Base-by-base conservation (phyloP, 208 protist genomes). In the Leishmania gerbilli region DNA sequence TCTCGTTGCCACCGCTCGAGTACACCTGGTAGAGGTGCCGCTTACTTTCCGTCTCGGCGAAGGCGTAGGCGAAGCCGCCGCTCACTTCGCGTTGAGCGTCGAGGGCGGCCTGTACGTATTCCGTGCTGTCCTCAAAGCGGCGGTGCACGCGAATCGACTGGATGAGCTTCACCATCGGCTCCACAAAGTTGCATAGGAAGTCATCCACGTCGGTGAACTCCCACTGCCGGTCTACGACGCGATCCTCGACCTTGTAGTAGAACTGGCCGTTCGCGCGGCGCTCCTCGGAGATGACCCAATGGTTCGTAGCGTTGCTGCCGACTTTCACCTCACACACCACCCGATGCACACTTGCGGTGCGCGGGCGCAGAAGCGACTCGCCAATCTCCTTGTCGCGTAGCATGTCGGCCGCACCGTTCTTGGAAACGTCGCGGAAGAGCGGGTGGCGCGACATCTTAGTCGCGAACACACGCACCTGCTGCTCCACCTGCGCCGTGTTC, bases 151-250 rank as follows among this genome's bases (percentile, higher is more conserved):
- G 88, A 21, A 97, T 83, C 37, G 51, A 77, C 19, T 84, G 83
- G 49, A 95, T 89, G 67, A 87, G 90, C 53, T 79, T 79, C 51
- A 95, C 82, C 90, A 95, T 91, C 19, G 87, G 89, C 0, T 78
- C 77, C 24, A 97, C 88, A 80, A 90, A 97, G 69, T 86, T 89
- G 51, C 80, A 82, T 5, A 96, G 80, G 42, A 97, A 90, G 80
- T 97, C 91, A 77, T 97, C 94, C 51, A 96, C 90, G 11, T 95
- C 92, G 58, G 90, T 86, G 80, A 93, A 97, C 79, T 90, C 87
- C 79, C 86, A 76, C 71, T 72, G 69, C 31, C 79, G 67, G 31
- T 86, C 85, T 37, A 89, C 84, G 7, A 92, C 82, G 34, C 80
- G 80, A 84, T 97, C 94, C 64, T 84, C 79, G 21, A 97, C 56